Base-by-base conservation (phyloP, 768 basidiomycete species). In the Cystobasidium ongulense region DNA sequence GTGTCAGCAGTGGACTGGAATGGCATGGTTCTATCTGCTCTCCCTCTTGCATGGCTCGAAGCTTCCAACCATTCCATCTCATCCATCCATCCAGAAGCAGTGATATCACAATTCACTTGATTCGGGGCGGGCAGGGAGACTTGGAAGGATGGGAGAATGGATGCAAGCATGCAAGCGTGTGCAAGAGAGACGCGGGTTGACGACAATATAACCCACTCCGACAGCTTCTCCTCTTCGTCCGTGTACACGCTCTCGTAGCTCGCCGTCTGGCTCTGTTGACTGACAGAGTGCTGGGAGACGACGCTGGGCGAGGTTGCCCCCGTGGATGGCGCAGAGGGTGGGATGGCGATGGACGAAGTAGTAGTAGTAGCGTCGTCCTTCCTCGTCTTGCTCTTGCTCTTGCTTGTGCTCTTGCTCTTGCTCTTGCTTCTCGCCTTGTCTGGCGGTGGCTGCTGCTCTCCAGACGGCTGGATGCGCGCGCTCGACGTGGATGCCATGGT, bases 201-300 rank as follows among this genome's bases (percentile, higher is more conserved):
- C 11, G 23, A 21, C 21, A 7, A n/a, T 57, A 52, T 25, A 10
- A 61, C 68, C 53, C 68, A 75, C 36, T 79, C 79, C 23, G 64
- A 67, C 35, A 79, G 74, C 76, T 79, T 78, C 77, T 79, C 79
- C 75, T 79, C 78, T 66, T 79, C 79, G 53, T 79, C 79, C 21
- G 79, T 79, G 65, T 71, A 76, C 62, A 77, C 77, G 43, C 68
- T 72, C 72, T 78, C 79, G 66, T 76, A 76, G 64, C 63, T 66
- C 50, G 73, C 64, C 2, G 57, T 59, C 63, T 64, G 63, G 63
- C 63, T 64, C 63, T 64, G 63, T 43, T 38, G 36, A 43, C 36
- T 43, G 23, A 36, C 18, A 13, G 63, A 64, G 3, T 38, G 63
- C 36, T 35, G 31, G 10, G 63, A 38, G 33, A 64, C 15, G 31